Evolutionary conservation across 305 asterid species (phyloP), one percentile per base, ranked within the genome.

Genomic region (Fraxinus angustifolia): DNA sequence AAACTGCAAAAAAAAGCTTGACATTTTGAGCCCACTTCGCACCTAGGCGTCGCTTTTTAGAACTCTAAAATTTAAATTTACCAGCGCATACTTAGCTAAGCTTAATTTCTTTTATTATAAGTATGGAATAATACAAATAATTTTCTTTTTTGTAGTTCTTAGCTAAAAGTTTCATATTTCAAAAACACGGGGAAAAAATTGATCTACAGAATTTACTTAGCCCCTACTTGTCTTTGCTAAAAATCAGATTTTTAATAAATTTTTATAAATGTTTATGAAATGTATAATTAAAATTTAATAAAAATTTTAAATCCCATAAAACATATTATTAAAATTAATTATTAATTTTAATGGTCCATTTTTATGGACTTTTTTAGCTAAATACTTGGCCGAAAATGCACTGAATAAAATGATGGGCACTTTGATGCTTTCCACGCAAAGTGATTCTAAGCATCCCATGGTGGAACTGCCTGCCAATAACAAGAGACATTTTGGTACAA

Each of bases 401-500:
- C 50, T 40, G 2, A 40, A 40, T 60, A 26, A 1, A 21, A 21
- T 1, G 70, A 19, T 56, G 67, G 1, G 5, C 21, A n/a, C 2
- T 5, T 65, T 21, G 6, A 23, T 4, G 17, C 35, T 65, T 65
- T 23, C 72, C 72, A 65, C 73, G 17, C 36, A 65, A 26, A 3
- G 6, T 3, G 73, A 65, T 65, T 26, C 36, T 8, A 65, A 65
- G 34, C 72, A 62, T 65, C 36, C 2, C 30, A 26, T 12, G 17
- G 17, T 26, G 23, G 34, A 26, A 23, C n/a, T 65, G 35, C n/a
- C 73, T 8, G 45, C 45, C 45, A 7, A 38, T 40, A 23, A 12
- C 6, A 1, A 16, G 1, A 8, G 8, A 19, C 7, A 83, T 35
- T 81, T 81, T 84, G 82, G 83, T 71, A 26, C 83, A 35, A 76